Evolutionary conservation across 495 filamentous ascomycete species (phyloP), one percentile per base, ranked within the genome.

Genomic region (Pseudomonodictys pantanalensis): DNA sequence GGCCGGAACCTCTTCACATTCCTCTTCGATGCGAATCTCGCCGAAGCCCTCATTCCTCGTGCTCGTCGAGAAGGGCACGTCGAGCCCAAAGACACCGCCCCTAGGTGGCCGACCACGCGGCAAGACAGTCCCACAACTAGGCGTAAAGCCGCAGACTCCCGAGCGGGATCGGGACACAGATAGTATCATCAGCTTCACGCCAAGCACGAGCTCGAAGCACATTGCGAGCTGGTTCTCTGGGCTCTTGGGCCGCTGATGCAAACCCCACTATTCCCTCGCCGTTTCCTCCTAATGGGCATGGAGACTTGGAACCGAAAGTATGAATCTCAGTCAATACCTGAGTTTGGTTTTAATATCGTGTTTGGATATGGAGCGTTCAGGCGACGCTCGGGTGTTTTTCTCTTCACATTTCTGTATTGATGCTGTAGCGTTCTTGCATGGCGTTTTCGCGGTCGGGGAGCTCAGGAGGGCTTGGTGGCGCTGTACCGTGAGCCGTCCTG

Each of bases 161-260:
- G 53, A 52, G 42, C 23, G 24, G 7, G 46, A 64, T 18, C 23
- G 24, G 7, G 46, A 64, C n/a, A 26, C 46, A 20, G 60, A 47
- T 46, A 64, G 60, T 24, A 30, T 52, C n/a, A 5, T 39, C 10
- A 52, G 46, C 17, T 54, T 64, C 24, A 49, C 54, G 18, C 38
- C 45, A 0, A 53, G 52, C 24, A 53, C 53, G 22, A 46, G 41
- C 24, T 44, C 42, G 11, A 57, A 54, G 48, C 53, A 64, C 17
- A 39, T 64, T 20, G 35, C 60, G 24, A 44, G 12, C 24, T 64
- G 60, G 60, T 64, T 64, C 28, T 64, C 60, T 6, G 60, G 60
- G 18, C 42, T 64, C 32, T 29, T 64, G 47, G 60, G 60, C 12
- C 53, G 60, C 8, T 64, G 52, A 51, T 22, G 15, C 23, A 44